Evolutionary conservation across 768 basidiomycete genomes (phyloP).

Genomic region (Suillus occidentalis): DNA sequence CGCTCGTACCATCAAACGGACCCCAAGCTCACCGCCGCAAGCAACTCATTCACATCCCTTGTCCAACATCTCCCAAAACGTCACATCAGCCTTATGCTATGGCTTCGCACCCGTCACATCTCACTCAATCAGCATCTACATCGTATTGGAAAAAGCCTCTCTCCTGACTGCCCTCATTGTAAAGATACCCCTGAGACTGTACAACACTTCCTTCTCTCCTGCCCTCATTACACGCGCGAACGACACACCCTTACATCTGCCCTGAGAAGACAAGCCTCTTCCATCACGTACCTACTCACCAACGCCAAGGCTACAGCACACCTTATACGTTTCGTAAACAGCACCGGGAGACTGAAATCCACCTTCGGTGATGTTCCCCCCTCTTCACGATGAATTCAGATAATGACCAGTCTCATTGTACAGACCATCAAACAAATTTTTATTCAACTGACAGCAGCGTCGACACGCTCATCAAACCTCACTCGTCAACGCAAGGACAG

Average conservation of each 20-base stretch:
- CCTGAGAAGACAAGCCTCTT: neutral
- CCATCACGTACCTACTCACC: constrained; percentile 6
- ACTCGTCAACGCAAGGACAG: no score
- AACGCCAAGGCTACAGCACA: neutral
- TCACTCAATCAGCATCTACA: constrained; percentile 33
- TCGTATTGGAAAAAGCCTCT: constrained; percentile 21
- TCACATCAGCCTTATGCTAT: constrained; percentile 25
- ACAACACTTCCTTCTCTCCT: constrained; percentile 30
- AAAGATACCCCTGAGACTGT: constrained; percentile 23
- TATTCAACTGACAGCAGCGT: no score
- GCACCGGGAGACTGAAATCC: neutral
- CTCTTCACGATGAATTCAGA: neutral
- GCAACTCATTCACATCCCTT: constrained; percentile 6
- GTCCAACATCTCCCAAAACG: constrained; percentile 4
- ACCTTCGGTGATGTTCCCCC: neutral
- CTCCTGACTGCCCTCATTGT: constrained; percentile 30
- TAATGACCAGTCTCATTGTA: neutral
- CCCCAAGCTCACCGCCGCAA: neutral
- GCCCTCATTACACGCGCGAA: constrained; percentile 17
- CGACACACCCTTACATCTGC: neutral
- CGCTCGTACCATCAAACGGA: neutral
- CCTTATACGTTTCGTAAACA: constrained; percentile 7
- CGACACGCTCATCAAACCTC: no score
- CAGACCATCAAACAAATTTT: no score
- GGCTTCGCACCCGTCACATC: constrained; percentile 33